Base-by-base conservation (phyloP, 768 basidiomycete species). In the Vishniacozyma victoriae region DNA sequence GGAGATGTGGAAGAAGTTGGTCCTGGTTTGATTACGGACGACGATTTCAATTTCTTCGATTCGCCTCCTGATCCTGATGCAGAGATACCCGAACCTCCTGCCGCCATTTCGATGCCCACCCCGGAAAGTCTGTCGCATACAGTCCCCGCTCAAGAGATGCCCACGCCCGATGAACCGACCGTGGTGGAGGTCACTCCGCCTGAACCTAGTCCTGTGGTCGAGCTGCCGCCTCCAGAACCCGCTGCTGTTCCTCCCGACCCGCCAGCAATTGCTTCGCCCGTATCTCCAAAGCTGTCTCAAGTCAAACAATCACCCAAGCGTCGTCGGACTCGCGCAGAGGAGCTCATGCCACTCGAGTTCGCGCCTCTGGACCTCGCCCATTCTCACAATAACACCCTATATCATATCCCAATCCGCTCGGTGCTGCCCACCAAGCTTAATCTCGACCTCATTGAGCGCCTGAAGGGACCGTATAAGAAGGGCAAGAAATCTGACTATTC, bases 381-480 rank as follows among this genome's bases (percentile, higher is more conserved):
- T 19, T 19, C 19, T 13, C 15, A 7, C 37, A 20, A 51, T 35
- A 15, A 42, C 23, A 58, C 54, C 24, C 16, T 35, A 6, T 56
- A 62, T 35, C 33, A 40, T 14, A 19, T 56, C 13, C 63, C 60
- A 5, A 52, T 60, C 20, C 63, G 60, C 7, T 57, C 63, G 1
- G 48, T 57, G 0, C 62, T 60, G 5, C 63, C 60, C n/a, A 55
- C 56, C 24, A 22, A 40, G 3, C 50, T 65, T 13, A 55, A 55
- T 16, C 33, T 39, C 13, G 52, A 59, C n/a, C 50, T 65, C 15
- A 36, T 61, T 11, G 54, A 60, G 26, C 57, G 60, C 14, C 55
- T 62, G 15, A 46, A 45, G 19, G 42, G 39, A 2, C 37, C 50
- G 14, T 26, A 48, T n/a, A 35, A 51, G 16, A 48, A 42, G 16